Percentiles rank a stretch among this genome's conserved stretches.
Conservation (phyloP, 371 early-diverging fungal genomes). For the Paraphysoderma sedebokerense region DNA sequence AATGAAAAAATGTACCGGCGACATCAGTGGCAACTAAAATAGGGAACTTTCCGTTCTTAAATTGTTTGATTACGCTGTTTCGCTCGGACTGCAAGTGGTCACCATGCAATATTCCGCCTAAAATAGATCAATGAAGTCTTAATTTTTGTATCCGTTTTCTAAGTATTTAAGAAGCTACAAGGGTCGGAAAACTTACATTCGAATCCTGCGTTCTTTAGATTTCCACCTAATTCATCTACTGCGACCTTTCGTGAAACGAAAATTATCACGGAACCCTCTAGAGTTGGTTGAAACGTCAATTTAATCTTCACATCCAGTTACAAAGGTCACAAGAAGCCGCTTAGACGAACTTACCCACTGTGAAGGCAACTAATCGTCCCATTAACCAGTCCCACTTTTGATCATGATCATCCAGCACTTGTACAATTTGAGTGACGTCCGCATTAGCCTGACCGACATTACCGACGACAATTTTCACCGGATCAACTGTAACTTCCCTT, state of each 20-base stretch:
- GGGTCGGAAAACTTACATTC: slow-evolving; percentile 25
- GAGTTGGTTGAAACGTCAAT: background rate
- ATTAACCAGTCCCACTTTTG: slow-evolving; percentile 49
- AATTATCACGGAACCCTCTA: slow-evolving; percentile 46
- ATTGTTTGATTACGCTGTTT: background rate
- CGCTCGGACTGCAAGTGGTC: slow-evolving; percentile 6
- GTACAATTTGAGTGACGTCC: slow-evolving; percentile 56
- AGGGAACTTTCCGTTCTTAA: slow-evolving; percentile 28
- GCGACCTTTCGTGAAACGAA: slow-evolving; percentile 45
- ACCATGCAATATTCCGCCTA: slow-evolving; percentile 5
- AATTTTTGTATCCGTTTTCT: background rate
- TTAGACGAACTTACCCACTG: slow-evolving; percentile 21
- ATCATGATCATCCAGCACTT: slow-evolving; percentile 38
- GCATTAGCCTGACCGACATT: slow-evolving; percentile 30
- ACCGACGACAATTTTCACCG: slow-evolving; percentile 1
- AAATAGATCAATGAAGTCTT: background rate
- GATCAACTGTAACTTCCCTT: background rate
- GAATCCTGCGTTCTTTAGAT: slow-evolving; percentile 24
- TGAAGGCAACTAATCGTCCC: slow-evolving; percentile 25
- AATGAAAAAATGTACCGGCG: slow-evolving; percentile 11
- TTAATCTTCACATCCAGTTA: background rate
- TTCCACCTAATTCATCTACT: slow-evolving; percentile 37
- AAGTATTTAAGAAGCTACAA: background rate
- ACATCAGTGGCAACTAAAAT: slow-evolving; percentile 19
- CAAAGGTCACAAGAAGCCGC: background rate